Base-by-base conservation (phyloP, 139 green algal species). In the Pleodorina starrii region DNA sequence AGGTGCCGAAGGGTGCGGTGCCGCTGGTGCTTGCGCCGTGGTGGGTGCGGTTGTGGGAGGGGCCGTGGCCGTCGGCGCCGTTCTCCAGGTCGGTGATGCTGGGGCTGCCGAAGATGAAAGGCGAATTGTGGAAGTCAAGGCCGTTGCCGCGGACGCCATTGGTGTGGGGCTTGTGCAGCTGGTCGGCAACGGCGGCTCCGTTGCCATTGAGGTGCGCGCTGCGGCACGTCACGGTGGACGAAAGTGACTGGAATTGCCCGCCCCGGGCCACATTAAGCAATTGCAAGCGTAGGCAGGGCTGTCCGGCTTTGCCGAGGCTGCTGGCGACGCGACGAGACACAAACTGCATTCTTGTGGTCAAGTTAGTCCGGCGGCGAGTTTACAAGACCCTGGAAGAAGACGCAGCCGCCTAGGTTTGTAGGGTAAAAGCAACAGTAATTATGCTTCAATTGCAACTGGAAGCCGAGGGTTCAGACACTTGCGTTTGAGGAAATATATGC, bases 331-430 rank as follows among this genome's bases (percentile, higher is more conserved):
- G 68, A 21, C 72, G 72, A 17, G 72, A 80, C 72, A 54, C 19
- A 21, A 80, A 80, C 27, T 80, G 72, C 72, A 80, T 80, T 80
- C n/a, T 54, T 80, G 40, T 76, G 68, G 68, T 76, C 68, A 46
- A 76, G 54, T 66, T n/a, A n/a, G 57, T 68, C 23, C 57, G 57
- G 57, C 57, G 57, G 57, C 57, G 57, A 68, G n/a, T n/a, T n/a
- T n/a, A n/a, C n/a, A n/a, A n/a, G n/a, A n/a, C n/a, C n/a, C n/a
- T n/a, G n/a, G n/a, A n/a, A n/a, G n/a, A n/a, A n/a, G n/a, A n/a
- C n/a, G n/a, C n/a, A n/a, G n/a, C n/a, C n/a, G n/a, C n/a, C n/a
- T n/a, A n/a, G n/a, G n/a, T n/a, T n/a, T n/a, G n/a, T n/a, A n/a
- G n/a, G n/a, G n/a, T n/a, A n/a, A n/a, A n/a, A n/a, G n/a, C n/a